Evolutionary conservation across 768 basidiomycete genomes (phyloP), one percentile per base, ranked within the genome.

Genomic region (Amanita subjunquillea): DNA sequence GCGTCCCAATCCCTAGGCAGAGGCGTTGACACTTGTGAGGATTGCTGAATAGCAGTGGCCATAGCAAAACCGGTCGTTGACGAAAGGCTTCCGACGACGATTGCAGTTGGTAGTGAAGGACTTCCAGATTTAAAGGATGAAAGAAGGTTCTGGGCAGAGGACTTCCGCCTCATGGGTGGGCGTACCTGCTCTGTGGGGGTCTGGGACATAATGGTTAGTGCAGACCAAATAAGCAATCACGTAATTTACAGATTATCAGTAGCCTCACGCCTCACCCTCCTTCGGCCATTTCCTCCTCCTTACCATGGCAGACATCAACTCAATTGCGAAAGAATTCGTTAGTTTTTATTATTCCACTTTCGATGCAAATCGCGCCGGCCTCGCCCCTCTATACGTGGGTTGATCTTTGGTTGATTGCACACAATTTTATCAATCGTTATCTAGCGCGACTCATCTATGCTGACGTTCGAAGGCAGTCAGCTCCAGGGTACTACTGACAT

Each of bases 281-380:
- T 15, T 12, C 20, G 1, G 9, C 47, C 10, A 58, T 53, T 48
- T 41, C 44, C 43, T 55, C 37, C 54, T 32, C 52, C 44, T 51
- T 58, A 59, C 65, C 63, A 86, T 87, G 85, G 79, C 83, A 57
- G 89, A 92, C 68, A 75, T 87, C 64, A 77, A 78, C 63, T 57
- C 67, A 6, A 75, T 97, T 64, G 90, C 91, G 7, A 76, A 80
- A 63, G 82, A 91, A 60, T 92, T 91, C 65, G 76, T 78, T 56
- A 70, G 80, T 29, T 95, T 76, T 70, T 97, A 96, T 79, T 97
- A 96, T 71, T 2, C 55, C 0, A 80, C 78, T 1, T 95, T 97
- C 62, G 86, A 91, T 63, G 2, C 63, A 6, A 66, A 85, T 65
- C 80, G 93, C 39, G 43, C 64, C 0, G 48, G 55, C 2, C 78